Base-by-base conservation (phyloP, 192 early-diverging fungal species). In the Coemansia sp. region DNA sequence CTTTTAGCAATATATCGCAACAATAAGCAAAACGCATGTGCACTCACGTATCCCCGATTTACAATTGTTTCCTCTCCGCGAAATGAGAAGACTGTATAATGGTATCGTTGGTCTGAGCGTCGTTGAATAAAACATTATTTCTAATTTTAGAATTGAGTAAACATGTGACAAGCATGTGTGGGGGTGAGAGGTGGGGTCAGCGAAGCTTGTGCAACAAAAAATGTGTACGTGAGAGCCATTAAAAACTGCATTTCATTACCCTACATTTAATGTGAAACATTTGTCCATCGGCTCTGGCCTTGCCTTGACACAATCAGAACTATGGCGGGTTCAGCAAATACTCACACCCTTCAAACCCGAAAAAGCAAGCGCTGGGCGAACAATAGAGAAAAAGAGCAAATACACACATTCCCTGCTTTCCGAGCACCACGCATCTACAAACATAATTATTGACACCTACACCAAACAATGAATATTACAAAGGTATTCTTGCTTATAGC, bases 401-500 rank as follows among this genome's bases (percentile, higher is more conserved):
- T 11, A 11, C 25, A 27, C 34, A 51, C 23, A 45, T 23, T 57
- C 45, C 11, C 23, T n/a, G 14, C 23, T 62, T 59, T 17, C 31
- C 3, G 25, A 31, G 21, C 62, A 27, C 38, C 41, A 41, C 14
- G 19, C 29, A 19, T 63, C 36, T 27, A 17, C 17, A 64, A 64
- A 36, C 3, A 12, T 15, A 63, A 25, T 15, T 21, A 7, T 51
- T 29, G 39, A 39, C 12, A 19, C 53, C 21, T 9, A 19, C 10
- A 23, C 29, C 25, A 66, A 57, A 50, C n/a, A 59, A 77, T 77
- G 75, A 67, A 39, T 10, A 32, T 78, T 37, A 12, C 5, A 6
- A 70, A 67, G 31, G 1, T 37, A 27, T 15, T 57, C 9, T 23
- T 66, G 39, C 17, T 78, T 12, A n/a, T 67, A n/a, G 64, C 45